These are phyloP conservation scores for Crepidotus variabilis DNA, from an alignment of 768 basidiomycete species.

Conservation along the genomic window DNA sequence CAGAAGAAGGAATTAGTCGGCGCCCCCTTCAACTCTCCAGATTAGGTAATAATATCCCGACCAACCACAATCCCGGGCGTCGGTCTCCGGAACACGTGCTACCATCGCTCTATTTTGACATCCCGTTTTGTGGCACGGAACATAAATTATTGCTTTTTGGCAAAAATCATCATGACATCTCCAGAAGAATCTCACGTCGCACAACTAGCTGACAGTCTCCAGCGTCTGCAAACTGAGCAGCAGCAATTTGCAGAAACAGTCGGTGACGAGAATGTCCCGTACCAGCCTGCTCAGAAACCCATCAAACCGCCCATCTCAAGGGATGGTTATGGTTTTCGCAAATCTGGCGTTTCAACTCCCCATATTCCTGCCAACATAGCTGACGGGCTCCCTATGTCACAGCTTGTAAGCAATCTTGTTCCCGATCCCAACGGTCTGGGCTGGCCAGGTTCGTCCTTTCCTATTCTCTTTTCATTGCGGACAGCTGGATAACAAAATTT, in stretches of 20 bases:
- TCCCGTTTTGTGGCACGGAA: neutral
- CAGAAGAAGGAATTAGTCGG: conserved; percentile 24
- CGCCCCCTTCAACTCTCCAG: conserved; percentile 33
- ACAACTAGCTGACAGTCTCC: conserved; percentile 42
- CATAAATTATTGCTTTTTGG: neutral
- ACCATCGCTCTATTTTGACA: neutral
- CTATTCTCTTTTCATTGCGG: conserved; percentile 4
- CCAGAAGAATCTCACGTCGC: conserved; percentile 20
- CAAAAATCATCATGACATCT: conserved; percentile 1
- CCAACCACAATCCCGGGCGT: conserved; percentile 4
- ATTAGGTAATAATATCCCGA: conserved; percentile 23
- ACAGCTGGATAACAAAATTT: conserved; percentile 3
- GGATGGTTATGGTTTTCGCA: conserved; percentile 83
- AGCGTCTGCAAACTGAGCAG: conserved; percentile 39
- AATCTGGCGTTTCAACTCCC: conserved; percentile 68
- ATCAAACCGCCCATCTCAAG: conserved; percentile 36
- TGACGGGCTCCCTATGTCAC: conserved; percentile 36
- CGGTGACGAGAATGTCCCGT: conserved; percentile 2
- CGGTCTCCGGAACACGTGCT: conserved; percentile 3
- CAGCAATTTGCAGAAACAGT: conserved; percentile 10
- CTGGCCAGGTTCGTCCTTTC: conserved; percentile 72
- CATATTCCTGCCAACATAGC: conserved; percentile 29
- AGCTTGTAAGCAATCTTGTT: conserved; percentile 31
- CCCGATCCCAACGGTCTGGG: conserved; percentile 77
- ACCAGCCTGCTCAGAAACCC: conserved; percentile 6